These are phyloP conservation scores for Exophiala oligosperma DNA, from an alignment of 2,329 filamentous ascomycete species.

Conservation along the genomic window DNA sequence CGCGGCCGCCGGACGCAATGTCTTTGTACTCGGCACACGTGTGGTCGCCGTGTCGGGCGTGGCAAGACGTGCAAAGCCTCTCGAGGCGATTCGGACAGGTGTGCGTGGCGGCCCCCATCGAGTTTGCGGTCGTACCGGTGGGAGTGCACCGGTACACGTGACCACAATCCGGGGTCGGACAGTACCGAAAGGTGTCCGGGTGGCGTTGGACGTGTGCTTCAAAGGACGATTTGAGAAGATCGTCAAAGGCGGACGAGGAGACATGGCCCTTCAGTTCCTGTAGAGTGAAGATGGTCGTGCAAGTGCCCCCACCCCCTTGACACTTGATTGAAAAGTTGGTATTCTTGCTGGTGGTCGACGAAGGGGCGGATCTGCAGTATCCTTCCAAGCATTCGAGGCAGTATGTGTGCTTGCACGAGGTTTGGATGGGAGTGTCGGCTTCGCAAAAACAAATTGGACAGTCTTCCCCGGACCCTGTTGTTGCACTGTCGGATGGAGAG, in stretches of 20 bases:
- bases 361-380: constrained; percentile 28
- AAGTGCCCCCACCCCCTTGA: constrained; percentile 24
- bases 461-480: constrained; percentile 6
- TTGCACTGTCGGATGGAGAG: background rate
- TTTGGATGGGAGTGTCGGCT: constrained; percentile 25
- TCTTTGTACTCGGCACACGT: constrained; percentile 32
- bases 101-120: constrained; percentile 22
- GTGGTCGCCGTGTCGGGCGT: constrained; percentile 23
- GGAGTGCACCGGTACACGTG: constrained; percentile 42
- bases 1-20: constrained; percentile 23
- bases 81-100: constrained; percentile 40
- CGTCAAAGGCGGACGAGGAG: constrained; percentile 37
- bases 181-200: constrained; percentile 39
- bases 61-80: constrained; percentile 29
- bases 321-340: constrained; percentile 24
- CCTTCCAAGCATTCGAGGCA: constrained; percentile 58
- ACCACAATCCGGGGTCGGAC: constrained; percentile 47
- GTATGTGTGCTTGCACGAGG: constrained; percentile 61
- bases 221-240: constrained; percentile 41
- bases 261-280: constrained; percentile 31
- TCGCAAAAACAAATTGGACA: constrained; percentile 29
- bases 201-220: constrained; percentile 36
- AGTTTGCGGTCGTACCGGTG: no score
- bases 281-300: constrained; percentile 25
- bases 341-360: constrained; percentile 14